These are phyloP conservation scores for Xylaria curta DNA, from an alignment of 495 filamentous ascomycete species.

Conservation along the genomic window DNA sequence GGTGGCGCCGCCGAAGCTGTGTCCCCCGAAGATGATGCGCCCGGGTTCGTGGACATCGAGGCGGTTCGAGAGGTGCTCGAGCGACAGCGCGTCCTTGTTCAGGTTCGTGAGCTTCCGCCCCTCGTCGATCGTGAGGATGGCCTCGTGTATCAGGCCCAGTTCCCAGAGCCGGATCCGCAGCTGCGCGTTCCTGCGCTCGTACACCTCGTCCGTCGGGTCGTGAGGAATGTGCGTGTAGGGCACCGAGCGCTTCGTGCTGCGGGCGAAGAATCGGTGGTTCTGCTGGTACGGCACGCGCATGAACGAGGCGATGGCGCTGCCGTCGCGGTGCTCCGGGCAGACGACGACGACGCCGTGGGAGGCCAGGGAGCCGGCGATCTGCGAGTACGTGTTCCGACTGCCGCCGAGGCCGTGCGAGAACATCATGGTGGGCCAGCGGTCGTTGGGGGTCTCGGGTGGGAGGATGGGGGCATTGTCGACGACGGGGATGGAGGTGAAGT, in stretches of 20 bases:
- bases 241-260: slow-evolving; percentile 42
- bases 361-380: slow-evolving; percentile 71
- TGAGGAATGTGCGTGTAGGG: slow-evolving; percentile 61
- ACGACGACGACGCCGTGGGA: slow-evolving; percentile 78
- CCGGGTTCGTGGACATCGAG: slow-evolving; percentile 74
- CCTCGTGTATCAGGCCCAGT: slow-evolving; percentile 66
- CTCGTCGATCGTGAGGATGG: slow-evolving; percentile 65
- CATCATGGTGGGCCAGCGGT: slow-evolving; percentile 75
- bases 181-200: slow-evolving; percentile 66
- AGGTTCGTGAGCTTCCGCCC: slow-evolving; percentile 52
- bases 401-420: slow-evolving; percentile 85
- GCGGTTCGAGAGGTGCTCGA: slow-evolving; percentile 57
- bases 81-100: slow-evolving; percentile 53
- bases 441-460: slow-evolving; percentile 38
- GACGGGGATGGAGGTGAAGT: slow-evolving; percentile 66
- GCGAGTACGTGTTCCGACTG: slow-evolving; percentile 74
- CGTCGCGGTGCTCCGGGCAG: slow-evolving; percentile 79
- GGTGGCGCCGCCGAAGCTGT: slow-evolving; percentile 77
- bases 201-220: slow-evolving; percentile 59
- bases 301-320: slow-evolving; percentile 69
- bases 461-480: slow-evolving; percentile 51
- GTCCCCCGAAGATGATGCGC: slow-evolving; percentile 71
- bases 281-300: slow-evolving; percentile 57
- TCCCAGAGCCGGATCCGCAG: slow-evolving; percentile 77
- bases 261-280: slow-evolving; percentile 41